These are phyloP conservation scores for Babjeviella inositovora DNA, from an alignment of 805 yeast genomes.

Conservation along the genomic window DNA sequence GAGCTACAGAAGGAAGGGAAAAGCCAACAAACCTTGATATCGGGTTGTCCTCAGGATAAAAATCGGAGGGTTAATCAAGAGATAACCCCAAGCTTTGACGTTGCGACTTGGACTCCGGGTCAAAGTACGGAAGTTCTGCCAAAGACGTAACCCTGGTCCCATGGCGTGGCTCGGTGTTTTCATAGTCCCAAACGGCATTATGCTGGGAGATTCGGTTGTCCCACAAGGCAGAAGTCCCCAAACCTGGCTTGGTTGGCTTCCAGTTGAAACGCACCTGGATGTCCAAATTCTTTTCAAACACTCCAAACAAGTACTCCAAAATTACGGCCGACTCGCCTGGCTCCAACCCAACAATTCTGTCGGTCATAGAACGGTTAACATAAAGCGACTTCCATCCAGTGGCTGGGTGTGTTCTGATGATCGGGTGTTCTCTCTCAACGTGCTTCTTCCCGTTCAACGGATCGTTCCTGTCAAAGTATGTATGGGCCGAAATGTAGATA, in stretches of 20 bases:
- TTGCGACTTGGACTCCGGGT: slow-evolving; percentile 30
- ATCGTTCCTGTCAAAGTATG: slow-evolving; percentile 16
- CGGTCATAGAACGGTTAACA: slow-evolving; percentile 34
- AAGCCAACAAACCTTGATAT: too few species aligned
- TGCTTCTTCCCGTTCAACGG: slow-evolving; percentile 17
- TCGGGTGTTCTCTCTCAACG: slow-evolving; percentile 40
- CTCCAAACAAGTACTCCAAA: slow-evolving; percentile 24
- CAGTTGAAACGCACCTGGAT: slow-evolving; percentile 39
- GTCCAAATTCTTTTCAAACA: slow-evolving; percentile 34
- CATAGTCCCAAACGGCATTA: slow-evolving; percentile 35
- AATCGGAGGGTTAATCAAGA: too few species aligned
- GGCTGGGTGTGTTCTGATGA: slow-evolving; percentile 49
- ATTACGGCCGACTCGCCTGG: slow-evolving; percentile 32
- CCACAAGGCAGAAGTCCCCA: slow-evolving; percentile 40
- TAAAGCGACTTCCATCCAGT: slow-evolving; percentile 47
- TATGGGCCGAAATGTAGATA: slow-evolving; percentile 20
- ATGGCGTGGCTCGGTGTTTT: slow-evolving; percentile 23
- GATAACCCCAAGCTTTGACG: slow-evolving; percentile 30
- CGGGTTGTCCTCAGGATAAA: too few species aligned
- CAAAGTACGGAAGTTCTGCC: slow-evolving; percentile 37
- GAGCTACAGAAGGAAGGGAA: too few species aligned
- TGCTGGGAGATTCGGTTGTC: slow-evolving; percentile 42
- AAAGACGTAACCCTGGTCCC: slow-evolving; percentile 37
- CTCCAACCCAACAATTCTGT: slow-evolving; percentile 32
- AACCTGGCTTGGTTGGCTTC: slow-evolving; percentile 21